Conservation (phyloP, 2,329 filamentous ascomycete species). For the Colletotrichum theobromicola region DNA sequence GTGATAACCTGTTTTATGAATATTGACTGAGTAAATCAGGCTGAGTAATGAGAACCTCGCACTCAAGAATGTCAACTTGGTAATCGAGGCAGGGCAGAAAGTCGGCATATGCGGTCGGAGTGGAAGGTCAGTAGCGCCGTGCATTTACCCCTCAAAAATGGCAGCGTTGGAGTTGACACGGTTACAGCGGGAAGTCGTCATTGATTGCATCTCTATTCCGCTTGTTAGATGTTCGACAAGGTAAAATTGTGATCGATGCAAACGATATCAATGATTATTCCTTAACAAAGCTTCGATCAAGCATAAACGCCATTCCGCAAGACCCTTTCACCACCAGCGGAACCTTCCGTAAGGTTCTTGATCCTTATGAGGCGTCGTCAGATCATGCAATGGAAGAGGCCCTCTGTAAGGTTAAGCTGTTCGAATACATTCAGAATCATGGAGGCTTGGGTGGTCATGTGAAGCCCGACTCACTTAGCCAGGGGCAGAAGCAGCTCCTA, state of each 20-base stretch:
- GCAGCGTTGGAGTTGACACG: background rate
- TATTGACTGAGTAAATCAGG: background rate
- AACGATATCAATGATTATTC: background rate
- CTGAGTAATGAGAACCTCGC: background rate
- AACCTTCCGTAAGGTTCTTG: background rate
- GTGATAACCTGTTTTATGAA: background rate
- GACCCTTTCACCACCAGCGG: background rate
- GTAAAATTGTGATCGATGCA: background rate
- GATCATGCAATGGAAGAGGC: background rate
- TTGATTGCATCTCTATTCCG: background rate
- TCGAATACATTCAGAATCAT: background rate
- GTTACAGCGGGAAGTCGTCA: background rate
- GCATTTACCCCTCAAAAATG: background rate
- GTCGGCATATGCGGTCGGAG: background rate
- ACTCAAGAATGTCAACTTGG: background rate
- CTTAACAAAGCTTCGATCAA: background rate
- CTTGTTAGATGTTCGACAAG: background rate
- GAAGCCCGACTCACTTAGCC: background rate
- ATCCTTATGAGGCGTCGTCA: background rate
- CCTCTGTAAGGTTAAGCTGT: background rate
- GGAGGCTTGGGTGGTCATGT: background rate
- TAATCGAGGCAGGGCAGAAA: background rate
- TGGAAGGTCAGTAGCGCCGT: background rate
- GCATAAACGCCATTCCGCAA: background rate
- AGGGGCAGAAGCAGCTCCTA: background rate